These are phyloP conservation scores for Lentinula lateritia DNA, from an alignment of 768 basidiomycete species.

Conservation along the genomic window DNA sequence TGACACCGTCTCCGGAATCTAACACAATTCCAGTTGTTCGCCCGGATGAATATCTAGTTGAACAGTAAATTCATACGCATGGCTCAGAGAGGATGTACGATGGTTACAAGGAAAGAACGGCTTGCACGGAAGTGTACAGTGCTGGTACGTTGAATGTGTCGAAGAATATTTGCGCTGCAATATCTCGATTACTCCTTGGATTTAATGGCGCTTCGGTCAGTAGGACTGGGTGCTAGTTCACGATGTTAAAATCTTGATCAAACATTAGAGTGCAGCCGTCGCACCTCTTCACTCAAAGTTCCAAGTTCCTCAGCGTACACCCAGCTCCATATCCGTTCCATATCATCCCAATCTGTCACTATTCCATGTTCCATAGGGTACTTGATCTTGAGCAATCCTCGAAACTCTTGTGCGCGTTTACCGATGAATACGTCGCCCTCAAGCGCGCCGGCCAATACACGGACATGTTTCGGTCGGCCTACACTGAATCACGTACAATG, in stretches of 20 bases:
- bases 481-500: slow-evolving; percentile 46
- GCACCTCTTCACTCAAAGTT: slow-evolving; percentile 93
- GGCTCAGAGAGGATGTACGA: background rate
- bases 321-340: slow-evolving; percentile 99
- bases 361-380: slow-evolving; percentile 99
- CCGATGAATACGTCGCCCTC: slow-evolving; percentile 98
- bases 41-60: slow-evolving; percentile 88
- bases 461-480: slow-evolving; percentile 94
- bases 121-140: slow-evolving; percentile 93
- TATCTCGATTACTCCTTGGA: slow-evolving; percentile 92
- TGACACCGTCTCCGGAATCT: slow-evolving; percentile 98
- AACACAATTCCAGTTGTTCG: slow-evolving; percentile 98
- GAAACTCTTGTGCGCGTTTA: slow-evolving; percentile 88
- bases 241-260: slow-evolving; percentile 5
- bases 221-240: slow-evolving; percentile 85
- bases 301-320: slow-evolving; percentile 95
- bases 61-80: background rate
- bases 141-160: slow-evolving; percentile 99
- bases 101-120: slow-evolving; percentile 88
- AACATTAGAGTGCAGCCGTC: slow-evolving; percentile 8
- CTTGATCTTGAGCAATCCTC: slow-evolving; percentile 94
- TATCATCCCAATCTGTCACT: slow-evolving; percentile 99
- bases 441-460: slow-evolving; percentile 95
- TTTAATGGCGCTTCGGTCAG: slow-evolving; percentile 97
- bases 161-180: slow-evolving; percentile 98